phyloP scores from a whole-genome alignment of 352 stramenopile species.

The Globisporangium megalacanthum region DNA sequence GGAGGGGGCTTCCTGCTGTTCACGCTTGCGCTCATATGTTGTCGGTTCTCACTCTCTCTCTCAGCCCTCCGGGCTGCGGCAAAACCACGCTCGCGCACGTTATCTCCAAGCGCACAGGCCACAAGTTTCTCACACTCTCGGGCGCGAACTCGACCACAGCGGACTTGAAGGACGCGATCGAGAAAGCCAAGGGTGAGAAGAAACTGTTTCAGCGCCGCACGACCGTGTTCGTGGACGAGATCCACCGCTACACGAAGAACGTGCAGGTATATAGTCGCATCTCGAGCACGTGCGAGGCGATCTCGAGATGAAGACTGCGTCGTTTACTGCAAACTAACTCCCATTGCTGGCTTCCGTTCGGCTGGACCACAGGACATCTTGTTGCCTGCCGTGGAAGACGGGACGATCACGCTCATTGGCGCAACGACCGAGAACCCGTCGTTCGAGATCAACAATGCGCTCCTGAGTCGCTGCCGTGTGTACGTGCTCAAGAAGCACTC shows the following conservation, averaged over 20 bases:
- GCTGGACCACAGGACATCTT: conserved; percentile 55
- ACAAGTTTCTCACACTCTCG: conserved; percentile 71
- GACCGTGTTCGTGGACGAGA: conserved; percentile 87
- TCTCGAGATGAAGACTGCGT: background rate
- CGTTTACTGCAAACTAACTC: background rate
- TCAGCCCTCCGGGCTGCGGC: conserved; percentile 70
- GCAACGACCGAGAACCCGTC: conserved; percentile 88
- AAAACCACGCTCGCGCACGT: conserved; percentile 84
- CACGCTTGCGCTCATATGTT: background rate
- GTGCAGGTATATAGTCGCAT: conserved; percentile 39
- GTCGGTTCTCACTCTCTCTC: conserved; percentile 8
- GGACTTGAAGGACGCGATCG: conserved; percentile 73
- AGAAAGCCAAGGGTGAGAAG: conserved; percentile 57
- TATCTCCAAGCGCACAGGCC: conserved; percentile 56
- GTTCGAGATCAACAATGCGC: conserved; percentile 84
- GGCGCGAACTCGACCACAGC: conserved; percentile 62
- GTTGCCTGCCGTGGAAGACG: conserved; percentile 75
- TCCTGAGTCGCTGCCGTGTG: conserved; percentile 75
- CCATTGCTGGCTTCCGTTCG: background rate
- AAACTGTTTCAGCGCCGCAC: conserved; percentile 60
- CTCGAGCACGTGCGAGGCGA: background rate
- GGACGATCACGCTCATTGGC: conserved; percentile 84
- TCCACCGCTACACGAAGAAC: conserved; percentile 87
- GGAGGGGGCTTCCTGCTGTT: conserved; percentile 3
- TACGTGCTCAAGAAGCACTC: conserved; percentile 75